Conservation (phyloP, 352 stramenopile genomes). For the Pythium rhizo-oryzae region DNA sequence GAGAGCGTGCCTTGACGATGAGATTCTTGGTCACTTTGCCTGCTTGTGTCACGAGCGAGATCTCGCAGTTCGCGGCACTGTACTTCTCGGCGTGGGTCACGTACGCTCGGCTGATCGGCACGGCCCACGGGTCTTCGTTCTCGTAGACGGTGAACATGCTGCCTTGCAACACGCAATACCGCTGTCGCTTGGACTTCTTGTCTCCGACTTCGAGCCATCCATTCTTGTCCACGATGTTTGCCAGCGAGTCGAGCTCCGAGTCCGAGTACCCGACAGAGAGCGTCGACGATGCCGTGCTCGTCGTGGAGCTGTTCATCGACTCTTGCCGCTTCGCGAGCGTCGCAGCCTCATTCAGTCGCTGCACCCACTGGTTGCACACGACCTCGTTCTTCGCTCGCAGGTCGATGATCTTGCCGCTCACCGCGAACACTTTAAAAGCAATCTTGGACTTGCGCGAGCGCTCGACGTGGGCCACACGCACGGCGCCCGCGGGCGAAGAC, state of each 20-base stretch:
- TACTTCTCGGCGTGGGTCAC: constrained; percentile 72
- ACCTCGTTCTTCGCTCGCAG: constrained; percentile 79
- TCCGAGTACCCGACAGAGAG: constrained; percentile 68
- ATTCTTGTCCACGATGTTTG: constrained; percentile 81
- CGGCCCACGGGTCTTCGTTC: constrained; percentile 78
- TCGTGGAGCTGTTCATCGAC: constrained; percentile 72
- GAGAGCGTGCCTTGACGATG: constrained; percentile 62
- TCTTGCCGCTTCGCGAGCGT: constrained; percentile 75
- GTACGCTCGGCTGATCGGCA: constrained; percentile 76
- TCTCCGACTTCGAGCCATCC: constrained; percentile 79
- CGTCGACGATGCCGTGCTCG: constrained; percentile 69
- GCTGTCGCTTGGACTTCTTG: constrained; percentile 71
- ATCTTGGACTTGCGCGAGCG: constrained; percentile 75
- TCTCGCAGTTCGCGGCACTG: constrained; percentile 56
- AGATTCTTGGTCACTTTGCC: constrained; percentile 76
- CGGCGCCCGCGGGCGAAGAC: constrained; percentile 61
- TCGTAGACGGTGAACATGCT: constrained; percentile 87
- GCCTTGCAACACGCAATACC: constrained; percentile 80
- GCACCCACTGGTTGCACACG: constrained; percentile 73
- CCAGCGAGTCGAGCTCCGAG: constrained; percentile 67
- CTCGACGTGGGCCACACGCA: constrained; percentile 81
- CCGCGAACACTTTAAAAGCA: constrained; percentile 82
- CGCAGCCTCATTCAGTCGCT: constrained; percentile 70
- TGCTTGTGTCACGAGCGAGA: constrained; percentile 63
- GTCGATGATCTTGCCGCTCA: constrained; percentile 86